These are phyloP conservation scores for Clonostachys rosea DNA, from an alignment of 2,329 filamentous ascomycete genomes.

Conservation along the genomic window DNA sequence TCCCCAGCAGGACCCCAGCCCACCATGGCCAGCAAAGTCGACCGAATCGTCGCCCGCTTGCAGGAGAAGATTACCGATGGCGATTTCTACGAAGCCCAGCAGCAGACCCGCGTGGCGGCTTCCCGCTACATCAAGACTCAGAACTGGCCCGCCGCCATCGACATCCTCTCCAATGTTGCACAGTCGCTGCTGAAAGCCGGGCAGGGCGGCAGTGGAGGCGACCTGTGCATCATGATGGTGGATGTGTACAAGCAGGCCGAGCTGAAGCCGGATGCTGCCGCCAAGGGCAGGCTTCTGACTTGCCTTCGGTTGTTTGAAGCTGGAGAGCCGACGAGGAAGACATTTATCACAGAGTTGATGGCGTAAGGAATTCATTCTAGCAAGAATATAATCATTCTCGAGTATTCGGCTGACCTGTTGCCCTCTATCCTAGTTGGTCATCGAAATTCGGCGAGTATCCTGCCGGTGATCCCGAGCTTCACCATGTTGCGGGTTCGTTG, in stretches of 20 bases:
- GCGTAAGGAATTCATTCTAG: constrained; percentile 41
- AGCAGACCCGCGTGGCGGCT: constrained; percentile 93
- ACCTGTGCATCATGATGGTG: constrained; percentile 80
- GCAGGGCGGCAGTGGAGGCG: constrained; percentile 90
- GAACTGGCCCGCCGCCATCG: constrained; percentile 81
- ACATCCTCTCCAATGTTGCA: constrained; percentile 81
- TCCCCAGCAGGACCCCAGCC: neutral
- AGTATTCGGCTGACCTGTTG: neutral
- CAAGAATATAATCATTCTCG: neutral
- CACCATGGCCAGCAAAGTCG: constrained; percentile 32
- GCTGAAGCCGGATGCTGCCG: constrained; percentile 68
- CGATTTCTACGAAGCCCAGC: constrained; percentile 96
- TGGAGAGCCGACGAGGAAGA: constrained; percentile 87
- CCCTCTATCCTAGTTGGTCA: constrained; percentile 60
- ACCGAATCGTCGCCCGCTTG: constrained; percentile 57
- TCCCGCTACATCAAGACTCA: constrained; percentile 86
- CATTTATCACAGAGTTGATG: constrained; percentile 83
- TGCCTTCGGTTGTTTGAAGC: constrained; percentile 75
- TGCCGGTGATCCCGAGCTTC: constrained; percentile 87
- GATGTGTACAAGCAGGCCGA: constrained; percentile 89
- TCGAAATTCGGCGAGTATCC: constrained; percentile 81
- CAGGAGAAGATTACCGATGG: constrained; percentile 86
- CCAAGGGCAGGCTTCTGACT: constrained; percentile 71
- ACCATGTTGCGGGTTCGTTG: constrained; percentile 83
- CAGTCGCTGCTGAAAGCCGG: constrained; percentile 83